These are phyloP conservation scores for Metarhizium humberi DNA, from an alignment of 2,329 filamentous ascomycete genomes.

Conservation along the genomic window DNA sequence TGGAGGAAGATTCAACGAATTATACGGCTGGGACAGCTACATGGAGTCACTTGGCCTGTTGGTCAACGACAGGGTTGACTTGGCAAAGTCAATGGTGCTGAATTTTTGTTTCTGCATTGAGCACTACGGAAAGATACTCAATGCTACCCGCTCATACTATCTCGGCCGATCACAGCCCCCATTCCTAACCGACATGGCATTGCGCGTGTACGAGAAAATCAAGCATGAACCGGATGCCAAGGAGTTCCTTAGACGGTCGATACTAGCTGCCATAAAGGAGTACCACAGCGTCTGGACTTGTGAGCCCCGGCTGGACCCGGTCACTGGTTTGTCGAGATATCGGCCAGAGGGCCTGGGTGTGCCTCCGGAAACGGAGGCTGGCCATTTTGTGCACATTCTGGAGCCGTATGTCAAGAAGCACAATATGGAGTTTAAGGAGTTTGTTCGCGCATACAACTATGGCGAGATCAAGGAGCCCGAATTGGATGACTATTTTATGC, in stretches of 20 bases:
- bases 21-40: constrained; percentile 99
- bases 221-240: constrained; percentile 71
- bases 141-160: constrained; percentile 94
- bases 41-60: constrained; percentile 92
- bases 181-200: constrained; percentile 93
- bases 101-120: constrained; percentile 98
- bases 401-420: constrained; percentile 78
- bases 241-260: constrained; percentile 72
- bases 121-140: constrained; percentile 97
- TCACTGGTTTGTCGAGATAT: constrained; percentile 76
- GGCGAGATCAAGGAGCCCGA: constrained; percentile 71
- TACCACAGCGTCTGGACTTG: constrained; percentile 85
- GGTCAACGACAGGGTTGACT: constrained; percentile 72
- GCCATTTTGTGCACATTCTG: constrained; percentile 77
- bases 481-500: constrained; percentile 89
- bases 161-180: constrained; percentile 89
- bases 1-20: constrained; percentile 92
- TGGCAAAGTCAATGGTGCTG: constrained; percentile 88
- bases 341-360: constrained; percentile 76
- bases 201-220: constrained; percentile 89
- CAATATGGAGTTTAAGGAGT: constrained; percentile 71
- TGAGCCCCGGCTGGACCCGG: constrained; percentile 66
- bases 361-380: constrained; percentile 82
- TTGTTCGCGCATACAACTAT: constrained; percentile 81
- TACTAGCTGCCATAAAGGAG: constrained; percentile 91